Base-by-base conservation (phyloP, 331 rosid genomes). In the Saraca asoca region DNA sequence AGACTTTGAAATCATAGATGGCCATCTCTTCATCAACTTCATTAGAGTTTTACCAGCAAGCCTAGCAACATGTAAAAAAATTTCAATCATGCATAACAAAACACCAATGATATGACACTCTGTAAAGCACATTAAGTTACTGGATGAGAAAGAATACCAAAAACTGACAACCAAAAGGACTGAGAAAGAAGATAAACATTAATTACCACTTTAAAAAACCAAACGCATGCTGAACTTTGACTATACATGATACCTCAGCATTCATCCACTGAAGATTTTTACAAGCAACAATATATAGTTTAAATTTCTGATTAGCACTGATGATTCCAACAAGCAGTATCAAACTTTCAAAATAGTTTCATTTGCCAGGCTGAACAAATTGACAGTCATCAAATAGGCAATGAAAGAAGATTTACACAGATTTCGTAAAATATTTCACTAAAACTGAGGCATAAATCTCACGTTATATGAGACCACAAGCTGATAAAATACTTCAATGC, bases 21-120 rank as follows among this genome's bases (percentile, higher is more conserved):
- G 95, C 96, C 97, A 94, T 79, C 95, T 88, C 83, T 94, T 94
- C 45, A 88, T 84, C 89, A 90, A 78, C 89, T 94, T 94, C 67
- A 86, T 70, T 34, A 94, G 89, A 78, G 90, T 74, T 81, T 94
- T 94, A 49, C 95, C 99, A 2, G 99, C 99, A 69, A 88, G 95
- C 75, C 99, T 93, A 82, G 65, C 64, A 80, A 48, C 69, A 79
- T 35, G 51, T 35, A 55, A 77, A 55, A 63, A 51, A 34, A 37
- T 66, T 18, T 67, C 18, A 80, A 74, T 78, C 44, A 73, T 8
- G 69, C 58, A 60, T 42, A 50, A 59, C 45, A 64, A 52, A 66
- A 9, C 33, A 38, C 42, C n/a, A n/a, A n/a, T 43, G 10, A 5
- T 9, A 54, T 39, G 51, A 37, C 33, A 69, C 44, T 20, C 37